Evolutionary conservation across 352 stramenopile species (phyloP).

Genomic region (Pythium aphanidermatum): DNA sequence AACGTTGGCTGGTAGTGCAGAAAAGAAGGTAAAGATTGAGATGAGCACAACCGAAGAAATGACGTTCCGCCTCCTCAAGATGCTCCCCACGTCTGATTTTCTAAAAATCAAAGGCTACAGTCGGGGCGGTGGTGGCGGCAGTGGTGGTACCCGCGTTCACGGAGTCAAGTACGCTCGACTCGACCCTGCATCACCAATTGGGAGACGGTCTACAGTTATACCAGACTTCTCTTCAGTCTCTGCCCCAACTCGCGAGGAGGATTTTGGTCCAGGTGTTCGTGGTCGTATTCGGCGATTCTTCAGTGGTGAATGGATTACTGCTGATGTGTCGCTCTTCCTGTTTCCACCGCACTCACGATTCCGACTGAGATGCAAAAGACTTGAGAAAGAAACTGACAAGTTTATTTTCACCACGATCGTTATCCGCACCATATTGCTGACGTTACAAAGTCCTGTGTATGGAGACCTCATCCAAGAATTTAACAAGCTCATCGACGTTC

Average conservation of each 20-base stretch:
- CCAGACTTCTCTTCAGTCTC: not conserved
- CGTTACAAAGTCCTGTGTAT: constrained; percentile 72
- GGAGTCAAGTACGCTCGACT: constrained; percentile 20
- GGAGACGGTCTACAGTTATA: not conserved
- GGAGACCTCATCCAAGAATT: constrained; percentile 76
- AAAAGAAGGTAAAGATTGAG: constrained; percentile 52
- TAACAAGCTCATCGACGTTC: constrained; percentile 60
- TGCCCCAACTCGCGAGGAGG: not conserved
- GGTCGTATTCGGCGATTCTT: constrained; percentile 47
- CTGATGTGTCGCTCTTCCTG: constrained; percentile 71
- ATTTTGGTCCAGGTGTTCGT: constrained; percentile 14
- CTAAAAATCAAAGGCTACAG: constrained; percentile 60
- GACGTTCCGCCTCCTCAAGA: constrained; percentile 48
- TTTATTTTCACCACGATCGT: constrained; percentile 82
- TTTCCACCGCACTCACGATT: constrained; percentile 69
- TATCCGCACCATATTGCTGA: constrained; percentile 66
- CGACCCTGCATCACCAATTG: constrained; percentile 10
- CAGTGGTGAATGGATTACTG: constrained; percentile 62
- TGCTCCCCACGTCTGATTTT: constrained; percentile 60
- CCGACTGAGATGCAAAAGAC: constrained; percentile 51
- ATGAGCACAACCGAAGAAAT: constrained; percentile 53
- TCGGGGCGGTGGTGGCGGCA: constrained; percentile 5
- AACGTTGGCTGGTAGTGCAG: constrained; percentile 50
- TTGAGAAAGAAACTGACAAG: constrained; percentile 81
- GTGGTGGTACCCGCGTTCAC: constrained; percentile 5